A percentile compares a stretch with the other conserved stretches of the same genome.
Conservation (phyloP, 1,139 yeast species). For the Pichia sp. region DNA sequence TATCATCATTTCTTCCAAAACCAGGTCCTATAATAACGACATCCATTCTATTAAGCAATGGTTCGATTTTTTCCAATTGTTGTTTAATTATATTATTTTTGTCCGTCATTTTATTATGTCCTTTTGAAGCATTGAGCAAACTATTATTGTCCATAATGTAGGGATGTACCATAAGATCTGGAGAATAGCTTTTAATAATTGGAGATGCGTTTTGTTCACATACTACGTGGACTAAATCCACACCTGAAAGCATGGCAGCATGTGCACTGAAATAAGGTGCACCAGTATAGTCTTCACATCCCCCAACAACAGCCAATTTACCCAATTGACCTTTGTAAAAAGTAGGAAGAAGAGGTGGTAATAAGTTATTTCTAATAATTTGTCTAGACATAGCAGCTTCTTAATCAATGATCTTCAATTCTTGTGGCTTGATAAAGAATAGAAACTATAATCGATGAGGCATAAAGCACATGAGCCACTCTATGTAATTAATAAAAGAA, state of each 20-base stretch:
- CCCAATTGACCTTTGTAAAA: slow-evolving; percentile 93
- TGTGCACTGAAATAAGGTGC: slow-evolving; percentile 91
- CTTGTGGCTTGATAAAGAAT: too few species aligned
- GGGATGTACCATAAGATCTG: slow-evolving; percentile 96
- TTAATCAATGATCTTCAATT: too few species aligned
- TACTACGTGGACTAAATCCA: slow-evolving; percentile 81
- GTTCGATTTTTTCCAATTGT: slow-evolving; percentile 28
- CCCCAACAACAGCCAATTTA: slow-evolving; percentile 81
- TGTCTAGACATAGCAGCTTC: background rate
- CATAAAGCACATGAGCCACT: too few species aligned
- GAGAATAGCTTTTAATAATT: slow-evolving; percentile 81
- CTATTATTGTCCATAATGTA: slow-evolving; percentile 41
- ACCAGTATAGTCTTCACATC: slow-evolving; percentile 93
- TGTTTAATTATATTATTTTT: background rate
- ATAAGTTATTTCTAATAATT: slow-evolving; percentile 27
- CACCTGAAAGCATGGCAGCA: slow-evolving; percentile 79
- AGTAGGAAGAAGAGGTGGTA: slow-evolving; percentile 70
- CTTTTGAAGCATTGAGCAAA: slow-evolving; percentile 19
- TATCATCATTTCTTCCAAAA: slow-evolving; percentile 64
- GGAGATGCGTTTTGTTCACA: slow-evolving; percentile 77
- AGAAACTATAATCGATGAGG: too few species aligned
- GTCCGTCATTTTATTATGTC: background rate
- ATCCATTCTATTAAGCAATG: slow-evolving; percentile 60
- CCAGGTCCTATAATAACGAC: slow-evolving; percentile 92
- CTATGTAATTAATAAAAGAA: too few species aligned